These are phyloP conservation scores for Cardamine chenopodiifolia DNA, from an alignment of 345 rosid genomes.

Conservation along the genomic window DNA sequence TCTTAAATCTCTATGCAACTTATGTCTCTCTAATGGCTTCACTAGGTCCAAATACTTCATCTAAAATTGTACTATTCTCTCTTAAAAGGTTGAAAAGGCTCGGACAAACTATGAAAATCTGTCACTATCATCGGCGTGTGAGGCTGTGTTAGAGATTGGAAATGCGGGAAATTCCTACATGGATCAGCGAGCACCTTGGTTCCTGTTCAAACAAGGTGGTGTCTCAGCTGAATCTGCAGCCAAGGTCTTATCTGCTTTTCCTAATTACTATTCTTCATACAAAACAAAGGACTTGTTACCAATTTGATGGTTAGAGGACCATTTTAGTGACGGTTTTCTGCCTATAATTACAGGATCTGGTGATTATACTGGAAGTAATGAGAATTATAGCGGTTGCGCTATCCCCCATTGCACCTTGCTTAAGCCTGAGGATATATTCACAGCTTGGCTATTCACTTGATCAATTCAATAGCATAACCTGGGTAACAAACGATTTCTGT, in stretches of 20 bases:
- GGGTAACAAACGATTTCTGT: conserved; percentile 54
- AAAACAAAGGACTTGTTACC: conserved; percentile 9
- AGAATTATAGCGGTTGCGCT: conserved; percentile 81
- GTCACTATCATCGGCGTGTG: conserved; percentile 78
- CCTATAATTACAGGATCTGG: conserved; percentile 64
- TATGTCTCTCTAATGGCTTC: conserved; percentile 2
- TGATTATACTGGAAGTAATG: conserved; percentile 81
- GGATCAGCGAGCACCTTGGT: conserved; percentile 88
- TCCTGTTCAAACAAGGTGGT: conserved; percentile 86
- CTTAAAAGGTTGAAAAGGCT: conserved; percentile 67
- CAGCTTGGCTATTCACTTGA: conserved; percentile 84
- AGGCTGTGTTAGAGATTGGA: conserved; percentile 81
- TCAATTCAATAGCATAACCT: conserved; percentile 53
- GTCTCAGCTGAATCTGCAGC: conserved; percentile 81
- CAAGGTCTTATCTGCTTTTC: conserved; percentile 55
- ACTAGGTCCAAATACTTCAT: background rate
- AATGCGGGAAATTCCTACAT: conserved; percentile 86
- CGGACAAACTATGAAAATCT: conserved; percentile 64
- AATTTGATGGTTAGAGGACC: background rate
- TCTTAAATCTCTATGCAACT: background rate
- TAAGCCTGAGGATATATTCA: conserved; percentile 68
- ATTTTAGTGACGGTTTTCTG: conserved; percentile 13
- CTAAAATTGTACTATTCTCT: conserved; percentile 9
- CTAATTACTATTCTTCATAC: background rate
- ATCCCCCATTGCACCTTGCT: conserved; percentile 73